Conservation (phyloP, 306 rosid genomes). For the Trifolium dubium region DNA sequence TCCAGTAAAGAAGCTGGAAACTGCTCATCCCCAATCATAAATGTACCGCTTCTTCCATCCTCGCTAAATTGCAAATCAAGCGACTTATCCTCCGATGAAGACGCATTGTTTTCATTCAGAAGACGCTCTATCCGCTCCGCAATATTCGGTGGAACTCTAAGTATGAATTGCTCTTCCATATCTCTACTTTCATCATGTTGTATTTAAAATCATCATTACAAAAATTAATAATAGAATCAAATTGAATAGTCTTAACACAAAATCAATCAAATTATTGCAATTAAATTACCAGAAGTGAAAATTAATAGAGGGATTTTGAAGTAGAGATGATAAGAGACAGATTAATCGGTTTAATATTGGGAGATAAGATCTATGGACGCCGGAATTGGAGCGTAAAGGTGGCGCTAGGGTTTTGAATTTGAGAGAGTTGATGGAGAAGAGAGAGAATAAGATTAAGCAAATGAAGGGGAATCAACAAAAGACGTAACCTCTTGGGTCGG, state of each 20-base stretch:
- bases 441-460: not conserved
- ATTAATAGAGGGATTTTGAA: not conserved
- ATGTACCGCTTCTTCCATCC: slow-evolving; percentile 48
- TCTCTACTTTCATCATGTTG: slow-evolving; percentile 17
- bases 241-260: not conserved
- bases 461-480: not conserved
- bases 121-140: slow-evolving; percentile 51
- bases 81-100: slow-evolving; percentile 50
- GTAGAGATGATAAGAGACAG: not conserved
- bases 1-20: slow-evolving; percentile 87
- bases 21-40: slow-evolving; percentile 55
- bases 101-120: slow-evolving; percentile 41
- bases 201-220: not conserved
- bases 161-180: slow-evolving; percentile 55
- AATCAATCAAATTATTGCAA: not conserved
- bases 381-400: not conserved
- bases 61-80: slow-evolving; percentile 46
- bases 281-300: not conserved
- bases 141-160: slow-evolving; percentile 45
- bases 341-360: not conserved
- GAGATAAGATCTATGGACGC: not conserved
- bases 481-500: not conserved
- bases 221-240: slow-evolving; percentile 8
- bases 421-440: not conserved
- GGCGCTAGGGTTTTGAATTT: not conserved